Conservation (phyloP, 345 rosid genomes). For the Syzygium jambos region DNA sequence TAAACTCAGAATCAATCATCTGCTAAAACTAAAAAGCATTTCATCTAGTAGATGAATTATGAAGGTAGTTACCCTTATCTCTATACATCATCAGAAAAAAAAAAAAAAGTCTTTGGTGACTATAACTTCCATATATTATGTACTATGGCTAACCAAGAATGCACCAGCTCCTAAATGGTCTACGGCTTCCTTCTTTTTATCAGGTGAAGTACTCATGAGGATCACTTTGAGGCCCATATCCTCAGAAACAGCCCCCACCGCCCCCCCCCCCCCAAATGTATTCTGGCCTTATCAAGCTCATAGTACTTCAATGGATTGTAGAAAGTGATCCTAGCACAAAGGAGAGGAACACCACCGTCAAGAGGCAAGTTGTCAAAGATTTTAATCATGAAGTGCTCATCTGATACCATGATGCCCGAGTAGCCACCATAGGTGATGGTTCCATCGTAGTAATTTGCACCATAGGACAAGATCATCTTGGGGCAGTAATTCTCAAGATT, state of each 20-base stretch:
- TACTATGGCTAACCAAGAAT: conserved; percentile 29
- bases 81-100: neutral
- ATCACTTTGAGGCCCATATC: conserved; percentile 35
- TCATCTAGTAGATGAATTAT: neutral
- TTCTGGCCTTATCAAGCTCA: conserved; percentile 15
- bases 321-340: conserved; percentile 60
- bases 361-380: conserved; percentile 44
- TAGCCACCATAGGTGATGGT: conserved; percentile 22
- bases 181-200: conserved; percentile 29
- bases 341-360: conserved; percentile 45
- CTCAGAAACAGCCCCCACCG: too few species aligned
- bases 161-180: conserved; percentile 28
- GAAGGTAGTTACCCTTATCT: neutral
- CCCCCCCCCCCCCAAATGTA: conserved; percentile 16
- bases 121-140: conserved; percentile 16
- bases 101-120: neutral
- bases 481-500: conserved; percentile 11
- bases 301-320: conserved; percentile 52
- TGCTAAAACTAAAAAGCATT: neutral
- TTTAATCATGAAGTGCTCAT: conserved; percentile 38
- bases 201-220: conserved; percentile 32
- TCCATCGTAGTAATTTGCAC: conserved; percentile 12
- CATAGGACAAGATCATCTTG: neutral
- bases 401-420: conserved; percentile 36
- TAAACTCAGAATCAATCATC: neutral